Evolutionary conservation across 805 yeast genomes (phyloP).

Genomic region (Ogataea pignaliae): DNA sequence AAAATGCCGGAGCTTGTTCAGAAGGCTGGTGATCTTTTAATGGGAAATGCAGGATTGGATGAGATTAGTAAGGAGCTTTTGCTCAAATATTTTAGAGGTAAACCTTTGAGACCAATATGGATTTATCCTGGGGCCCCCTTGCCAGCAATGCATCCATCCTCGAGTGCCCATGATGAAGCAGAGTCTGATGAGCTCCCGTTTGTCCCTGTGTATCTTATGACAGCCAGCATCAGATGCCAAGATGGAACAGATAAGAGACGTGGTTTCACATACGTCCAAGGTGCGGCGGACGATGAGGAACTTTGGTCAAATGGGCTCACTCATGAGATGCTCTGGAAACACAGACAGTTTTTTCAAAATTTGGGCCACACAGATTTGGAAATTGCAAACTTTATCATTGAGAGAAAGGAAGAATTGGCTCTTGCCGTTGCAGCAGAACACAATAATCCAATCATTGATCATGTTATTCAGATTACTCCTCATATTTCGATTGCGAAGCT

Average conservation of each 20-base stretch:
- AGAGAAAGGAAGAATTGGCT: background rate
- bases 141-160: no score
- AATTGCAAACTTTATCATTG: conserved; percentile 1
- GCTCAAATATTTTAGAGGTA: conserved; percentile 30
- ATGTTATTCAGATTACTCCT: background rate
- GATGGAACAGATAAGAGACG: conserved; percentile 47
- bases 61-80: conserved; percentile 34
- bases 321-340: conserved; percentile 55
- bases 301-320: conserved; percentile 64
- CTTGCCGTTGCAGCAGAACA: background rate
- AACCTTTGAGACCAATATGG: conserved; percentile 67
- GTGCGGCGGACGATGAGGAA: conserved; percentile 94
- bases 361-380: conserved; percentile 27
- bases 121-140: conserved; percentile 47
- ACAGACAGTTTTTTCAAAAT: conserved; percentile 25
- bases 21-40: conserved; percentile 32
- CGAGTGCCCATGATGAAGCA: no score
- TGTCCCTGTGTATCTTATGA: conserved; percentile 46
- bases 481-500: conserved; percentile 23
- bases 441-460: background rate
- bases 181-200: conserved; percentile 24
- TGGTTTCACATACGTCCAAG: conserved; percentile 72
- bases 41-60: background rate
- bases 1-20: conserved; percentile 46
- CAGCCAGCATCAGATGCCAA: conserved; percentile 58